Base-by-base conservation (phyloP, 2,329 filamentous ascomycete species). In the Blumeria graminis region DNA sequence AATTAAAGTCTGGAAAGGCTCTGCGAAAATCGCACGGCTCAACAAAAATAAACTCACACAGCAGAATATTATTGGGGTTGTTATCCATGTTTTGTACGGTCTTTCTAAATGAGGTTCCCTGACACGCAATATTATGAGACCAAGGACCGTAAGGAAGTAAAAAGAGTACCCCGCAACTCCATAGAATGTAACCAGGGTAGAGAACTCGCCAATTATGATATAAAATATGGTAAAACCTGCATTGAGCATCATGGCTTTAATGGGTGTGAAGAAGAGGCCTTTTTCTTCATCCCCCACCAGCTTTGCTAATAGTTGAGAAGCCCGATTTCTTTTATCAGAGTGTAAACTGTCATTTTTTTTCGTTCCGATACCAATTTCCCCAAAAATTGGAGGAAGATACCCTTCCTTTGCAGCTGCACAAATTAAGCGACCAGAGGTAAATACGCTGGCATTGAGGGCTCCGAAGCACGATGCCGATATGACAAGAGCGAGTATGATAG, bases 111-210 rank as follows among this genome's bases (percentile, higher is more conserved):
- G 74, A 3, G 92, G 92, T 68, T 98, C 92, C 60, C 77, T 78
- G 34, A 96, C 86, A 34, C 92, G 77, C 59, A 98, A 74, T 55
- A 98, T 78, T 60, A 98, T 95, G 53, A 98, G 75, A 0, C 92
- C 92, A 0, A 98, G 77, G 0, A 98, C 92, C 0, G 90, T 93
- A 57, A 94, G 72, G 68, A 98, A 98, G 71, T 98, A 98, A 67
- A 98, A 98, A 0, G 86, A 86, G 68, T 98, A 98, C 13, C 89
- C 89, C 0, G 92, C 92, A 11, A 98, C 92, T 57, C 92, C 92
- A 70, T 96, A 96, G 67, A 98, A 98, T 0, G 92, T 96, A 57
- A 96, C 76, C 1, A 98, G 77, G 0, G 90, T 94, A 55, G 80
- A 76, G 66, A 98, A 96, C 67, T 94, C 87, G 69, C 92, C 92